Percentiles rank a stretch among this genome's conserved stretches.
These are phyloP conservation scores for Dendrobium nobile DNA, from an alignment of 106 monocot species.

Conservation along the genomic window DNA sequence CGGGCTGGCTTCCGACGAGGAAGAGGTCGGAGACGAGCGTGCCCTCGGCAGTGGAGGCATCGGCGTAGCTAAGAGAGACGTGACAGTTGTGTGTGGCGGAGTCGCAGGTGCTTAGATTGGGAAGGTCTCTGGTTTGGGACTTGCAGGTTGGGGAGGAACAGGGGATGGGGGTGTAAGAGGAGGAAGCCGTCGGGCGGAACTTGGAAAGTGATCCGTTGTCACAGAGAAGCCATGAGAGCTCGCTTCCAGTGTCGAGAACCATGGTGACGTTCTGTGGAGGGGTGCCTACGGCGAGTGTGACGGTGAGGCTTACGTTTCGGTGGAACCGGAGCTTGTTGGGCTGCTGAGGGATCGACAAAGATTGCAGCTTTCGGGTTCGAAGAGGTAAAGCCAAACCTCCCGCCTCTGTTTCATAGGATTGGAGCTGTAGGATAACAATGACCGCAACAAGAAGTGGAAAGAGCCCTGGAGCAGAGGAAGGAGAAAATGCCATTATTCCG, in stretches of 20 bases:
- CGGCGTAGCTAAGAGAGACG: constrained; percentile 81
- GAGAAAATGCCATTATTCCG: not conserved
- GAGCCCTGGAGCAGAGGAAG: not conserved
- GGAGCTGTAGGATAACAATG: not conserved
- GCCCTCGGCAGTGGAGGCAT: constrained; percentile 81
- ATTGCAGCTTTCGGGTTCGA: not conserved
- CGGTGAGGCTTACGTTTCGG: constrained; percentile 81
- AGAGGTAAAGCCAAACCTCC: constrained; percentile 2
- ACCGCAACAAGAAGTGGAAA: not conserved
- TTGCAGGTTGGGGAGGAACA: constrained; percentile 70
- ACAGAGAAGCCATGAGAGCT: constrained; percentile 95
- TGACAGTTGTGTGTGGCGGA: constrained; percentile 35
- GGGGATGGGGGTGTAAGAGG: constrained; percentile 48
- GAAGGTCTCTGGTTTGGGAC: constrained; percentile 58
- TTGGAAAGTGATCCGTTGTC: not conserved
- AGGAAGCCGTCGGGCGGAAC: constrained; percentile 39
- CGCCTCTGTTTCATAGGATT: not conserved
- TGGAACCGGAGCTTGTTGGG: constrained; percentile 77
- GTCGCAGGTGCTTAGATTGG: constrained; percentile 48
- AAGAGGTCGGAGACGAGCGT: constrained; percentile 62
- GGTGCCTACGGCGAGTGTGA: constrained; percentile 73
- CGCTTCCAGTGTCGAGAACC: constrained; percentile 97
- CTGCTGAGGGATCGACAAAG: not conserved
- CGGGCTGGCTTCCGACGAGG: constrained; percentile 16
- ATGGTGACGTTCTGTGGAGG: constrained; percentile 91